phyloP scores from a whole-genome alignment of 2,329 filamentous ascomycete genomes.

The Paraphoma chrysanthemicola region DNA sequence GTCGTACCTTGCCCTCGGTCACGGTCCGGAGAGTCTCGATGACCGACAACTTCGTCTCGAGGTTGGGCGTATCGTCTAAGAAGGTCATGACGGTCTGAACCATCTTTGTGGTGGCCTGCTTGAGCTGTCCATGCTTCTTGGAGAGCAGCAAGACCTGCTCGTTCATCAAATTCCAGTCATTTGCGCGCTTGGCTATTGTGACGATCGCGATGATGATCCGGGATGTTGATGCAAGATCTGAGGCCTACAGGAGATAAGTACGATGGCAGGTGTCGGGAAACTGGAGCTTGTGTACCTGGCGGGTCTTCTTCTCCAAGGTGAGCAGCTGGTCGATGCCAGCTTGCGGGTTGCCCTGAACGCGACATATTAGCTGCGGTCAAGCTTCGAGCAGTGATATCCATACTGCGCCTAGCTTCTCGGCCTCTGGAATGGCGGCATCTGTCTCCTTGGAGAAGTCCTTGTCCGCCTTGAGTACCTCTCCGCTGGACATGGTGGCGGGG shows the following conservation, averaged over 20 bases:
- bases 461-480: slow-evolving; percentile 83
- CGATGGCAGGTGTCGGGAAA: slow-evolving; percentile 10
- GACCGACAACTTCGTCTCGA: slow-evolving; percentile 88
- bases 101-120: slow-evolving; percentile 99
- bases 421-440: slow-evolving; percentile 88
- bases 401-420: slow-evolving; percentile 88
- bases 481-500: slow-evolving; percentile 74
- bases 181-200: slow-evolving; percentile 90
- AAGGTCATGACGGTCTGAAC: slow-evolving; percentile 95
- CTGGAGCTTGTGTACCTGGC: slow-evolving; percentile 70
- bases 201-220: slow-evolving; percentile 86
- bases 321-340: slow-evolving; percentile 93
- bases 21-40: slow-evolving; percentile 96
- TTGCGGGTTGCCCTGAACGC: slow-evolving; percentile 73
- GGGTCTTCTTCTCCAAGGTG: slow-evolving; percentile 91
- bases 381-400: slow-evolving; percentile 11
- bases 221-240: slow-evolving; percentile 94
- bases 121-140: slow-evolving; percentile 99
- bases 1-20: slow-evolving; percentile 85
- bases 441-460: slow-evolving; percentile 99
- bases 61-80: slow-evolving; percentile 81
- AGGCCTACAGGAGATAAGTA: slow-evolving; percentile 67
- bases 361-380: slow-evolving; percentile 23
- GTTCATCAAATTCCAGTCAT: slow-evolving; percentile 93
- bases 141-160: slow-evolving; percentile 95